Base-by-base conservation (phyloP, 768 basidiomycete genomes). In the Suillus brevipes region DNA sequence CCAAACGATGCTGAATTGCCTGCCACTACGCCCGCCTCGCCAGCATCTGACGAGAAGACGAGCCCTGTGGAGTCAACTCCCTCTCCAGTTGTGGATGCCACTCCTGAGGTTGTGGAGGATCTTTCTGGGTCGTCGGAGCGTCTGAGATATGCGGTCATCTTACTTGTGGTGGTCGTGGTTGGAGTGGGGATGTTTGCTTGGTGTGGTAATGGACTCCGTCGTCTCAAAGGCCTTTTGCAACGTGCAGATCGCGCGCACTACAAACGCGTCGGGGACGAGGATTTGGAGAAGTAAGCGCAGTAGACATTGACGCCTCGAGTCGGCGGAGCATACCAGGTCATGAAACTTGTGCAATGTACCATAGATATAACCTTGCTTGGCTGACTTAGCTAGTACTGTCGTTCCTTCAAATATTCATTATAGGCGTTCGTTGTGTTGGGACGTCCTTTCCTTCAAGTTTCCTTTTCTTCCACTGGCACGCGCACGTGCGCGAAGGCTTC, bases 131-230 rank as follows among this genome's bases (percentile, higher is more conserved):
- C 64, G 13, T 62, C 66, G 25, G 61, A 55, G 12, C 53, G 66
- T 61, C 70, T 67, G 66, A 55, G n/a, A 61, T 75, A 72, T 63
- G 68, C 65, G 18, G 68, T 62, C 56, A 65, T 73, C 25, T 67
- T 77, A 20, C 60, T 78, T 37, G 64, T 87, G 38, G 72, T 85
- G 64, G 65, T 90, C 57, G 81, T 78, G 2, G 75, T 83, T 31
- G 75, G 82, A 23, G 79, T 78, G 18, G 81, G 72, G 16, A 71
- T 82, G 18, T 83, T 87, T 66, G 67, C 81, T 53, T 86, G 82
- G 80, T 77, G 85, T 13, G 87, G 87, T 34, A 86, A 85, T 23
- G 31, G 60, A 6, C 49, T 82, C 65, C 82, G 82, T 43, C 83
- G 78, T 69, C 70, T 83, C 40, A 77, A 78, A 50, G 78, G 81